phyloP scores from a whole-genome alignment of 306 rosid species.

The Gastrolobium bilobum region DNA sequence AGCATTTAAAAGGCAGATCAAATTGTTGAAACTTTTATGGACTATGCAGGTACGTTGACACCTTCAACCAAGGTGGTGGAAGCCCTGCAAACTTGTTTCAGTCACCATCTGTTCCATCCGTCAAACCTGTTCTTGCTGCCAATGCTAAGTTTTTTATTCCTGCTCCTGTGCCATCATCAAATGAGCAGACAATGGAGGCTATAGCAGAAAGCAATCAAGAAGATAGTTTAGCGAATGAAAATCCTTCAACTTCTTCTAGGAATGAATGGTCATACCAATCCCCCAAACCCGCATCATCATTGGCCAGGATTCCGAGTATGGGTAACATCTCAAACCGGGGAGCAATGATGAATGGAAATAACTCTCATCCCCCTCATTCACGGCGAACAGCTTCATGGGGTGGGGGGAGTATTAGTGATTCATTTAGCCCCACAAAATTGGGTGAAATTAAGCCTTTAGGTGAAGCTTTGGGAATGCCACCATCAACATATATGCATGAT shows the following conservation, averaged over 20 bases:
- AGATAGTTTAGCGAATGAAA: conserved; percentile 51
- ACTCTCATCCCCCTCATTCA: conserved; percentile 54
- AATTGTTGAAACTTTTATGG: conserved; percentile 37
- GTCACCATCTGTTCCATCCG: conserved; percentile 69
- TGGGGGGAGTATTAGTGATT: conserved; percentile 66
- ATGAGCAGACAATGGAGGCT: conserved; percentile 67
- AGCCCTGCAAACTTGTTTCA: conserved; percentile 70
- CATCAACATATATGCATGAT: conserved; percentile 60
- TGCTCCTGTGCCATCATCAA: conserved; percentile 59
- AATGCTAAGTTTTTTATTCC: conserved; percentile 89
- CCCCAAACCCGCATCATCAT: conserved; percentile 46
- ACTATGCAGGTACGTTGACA: conserved; percentile 87
- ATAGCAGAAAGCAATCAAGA: conserved; percentile 65
- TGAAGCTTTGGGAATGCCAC: conserved; percentile 64
- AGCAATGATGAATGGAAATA: conserved; percentile 41
- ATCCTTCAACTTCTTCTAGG: conserved; percentile 61
- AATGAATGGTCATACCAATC: conserved; percentile 59
- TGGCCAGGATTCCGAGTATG: conserved; percentile 68
- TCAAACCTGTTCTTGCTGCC: conserved; percentile 68
- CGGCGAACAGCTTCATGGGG: conserved; percentile 90
- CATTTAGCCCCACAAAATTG: conserved; percentile 54
- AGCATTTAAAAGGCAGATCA: conserved; percentile 29
- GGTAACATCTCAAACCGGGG: conserved; percentile 56
- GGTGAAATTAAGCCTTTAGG: conserved; percentile 62
- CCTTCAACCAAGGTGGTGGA: conserved; percentile 89